Evolutionary conservation across 495 filamentous ascomycete species (phyloP), one percentile per base, ranked within the genome.

Genomic region (Letharia lupina): DNA sequence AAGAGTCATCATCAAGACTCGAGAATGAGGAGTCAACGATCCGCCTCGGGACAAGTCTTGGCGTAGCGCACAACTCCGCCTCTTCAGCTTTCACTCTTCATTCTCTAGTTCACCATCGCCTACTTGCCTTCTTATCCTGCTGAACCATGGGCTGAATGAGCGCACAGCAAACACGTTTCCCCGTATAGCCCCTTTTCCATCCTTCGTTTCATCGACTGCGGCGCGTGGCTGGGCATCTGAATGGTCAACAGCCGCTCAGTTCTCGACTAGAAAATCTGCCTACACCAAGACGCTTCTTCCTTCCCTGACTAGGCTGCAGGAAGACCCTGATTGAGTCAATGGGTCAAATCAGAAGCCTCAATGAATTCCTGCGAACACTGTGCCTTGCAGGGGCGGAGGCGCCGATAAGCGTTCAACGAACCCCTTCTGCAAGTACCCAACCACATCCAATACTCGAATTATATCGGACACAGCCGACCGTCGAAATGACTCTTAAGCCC

Each of bases 401-500:
- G 54, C 54, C 54, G 54, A 57, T 37, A 37, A 57, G 7, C 28
- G 7, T 37, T n/a, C 28, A 15, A 37, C 0, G 28, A 35, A 33
- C 33, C 31, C 0, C 7, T 8, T 20, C 33, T 37, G 33, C 54
- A 57, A 57, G 54, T 8, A 57, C 54, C 54, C 54, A 57, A 57
- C 54, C 54, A 37, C 54, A 12, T 9, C 15, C 54, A 37, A 4
- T 37, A 20, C 15, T 37, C 18, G 6, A 35, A 15, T 20, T 57
- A 57, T 37, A 1, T 37, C 54, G 33, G 54, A 37, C 54, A 57
- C 33, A 57, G 54, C 54, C 54, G 54, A 57, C 54, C 28, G 10
- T 33, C 54, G 39, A 35, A 37, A 62, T 62, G 60, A 62, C 60
- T 62, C 60, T 47, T 62, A 33, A 45, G 10, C 23, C 31, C 45